These are phyloP conservation scores for Mortierella antarctica DNA, from an alignment of 192 early-diverging fungal species.

Conservation along the genomic window DNA sequence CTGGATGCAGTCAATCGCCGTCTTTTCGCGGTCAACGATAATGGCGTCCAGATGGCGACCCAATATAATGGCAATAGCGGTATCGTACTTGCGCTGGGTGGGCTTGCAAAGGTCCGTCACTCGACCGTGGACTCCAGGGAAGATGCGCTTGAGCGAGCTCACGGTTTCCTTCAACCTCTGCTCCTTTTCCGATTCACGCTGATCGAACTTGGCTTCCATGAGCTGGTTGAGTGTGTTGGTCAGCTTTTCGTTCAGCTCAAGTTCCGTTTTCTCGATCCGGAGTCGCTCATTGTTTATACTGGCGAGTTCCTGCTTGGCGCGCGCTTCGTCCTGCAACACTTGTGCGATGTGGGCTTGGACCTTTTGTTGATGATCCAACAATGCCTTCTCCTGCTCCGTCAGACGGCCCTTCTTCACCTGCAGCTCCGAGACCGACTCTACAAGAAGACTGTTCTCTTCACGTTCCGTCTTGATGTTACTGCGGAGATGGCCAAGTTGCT, in stretches of 20 bases:
- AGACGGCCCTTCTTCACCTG: constrained; percentile 58
- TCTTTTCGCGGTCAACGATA: constrained; percentile 92
- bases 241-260: constrained; percentile 88
- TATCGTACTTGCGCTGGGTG: constrained; percentile 91
- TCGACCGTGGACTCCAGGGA: constrained; percentile 91
- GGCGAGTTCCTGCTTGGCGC: constrained; percentile 65
- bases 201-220: constrained; percentile 83
- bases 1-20: constrained; percentile 95
- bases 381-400: constrained; percentile 58
- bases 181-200: constrained; percentile 86
- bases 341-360: constrained; percentile 32
- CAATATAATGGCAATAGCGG: constrained; percentile 86
- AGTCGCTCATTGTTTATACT: constrained; percentile 72
- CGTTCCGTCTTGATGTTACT: constrained; percentile 71
- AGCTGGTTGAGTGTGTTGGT: constrained; percentile 80
- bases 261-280: constrained; percentile 72
- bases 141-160: constrained; percentile 83
- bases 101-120: constrained; percentile 92
- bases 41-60: constrained; percentile 95
- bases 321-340: constrained; percentile 43
- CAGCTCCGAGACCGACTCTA: constrained; percentile 65
- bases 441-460: constrained; percentile 69
- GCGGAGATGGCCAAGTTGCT: constrained; percentile 73
- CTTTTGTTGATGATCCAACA: constrained; percentile 53
- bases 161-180: constrained; percentile 80